Base-by-base conservation (phyloP, 2,329 filamentous ascomycete genomes). In the Harringtonia lauricola region DNA sequence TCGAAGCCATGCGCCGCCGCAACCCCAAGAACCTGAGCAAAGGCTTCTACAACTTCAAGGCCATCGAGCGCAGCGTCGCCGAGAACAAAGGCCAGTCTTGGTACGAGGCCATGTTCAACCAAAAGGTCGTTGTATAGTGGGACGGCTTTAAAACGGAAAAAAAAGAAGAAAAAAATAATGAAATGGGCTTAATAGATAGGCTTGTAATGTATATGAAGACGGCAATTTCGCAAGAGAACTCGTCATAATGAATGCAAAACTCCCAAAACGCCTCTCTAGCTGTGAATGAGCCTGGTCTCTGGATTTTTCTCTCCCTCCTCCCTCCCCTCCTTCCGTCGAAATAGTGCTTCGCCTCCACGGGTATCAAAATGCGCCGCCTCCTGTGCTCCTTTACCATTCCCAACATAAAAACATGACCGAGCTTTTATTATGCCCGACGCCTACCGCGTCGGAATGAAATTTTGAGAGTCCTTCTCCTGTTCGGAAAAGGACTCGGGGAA, bases 401-500 rank as follows among this genome's bases (percentile, higher is more conserved):
- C n/a, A n/a, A 29, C 28, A 29, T 13, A 29, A 29, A 8, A 29
- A 29, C 28, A 29, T 29, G 28, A 13, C 28, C 8, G 8, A 29
- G 28, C 28, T 13, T 29, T 8, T 13, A 13, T 29, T 29, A n/a
- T 31, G 5, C 13, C 8, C 30, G 8, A 8, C 30, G 7, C 12
- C 13, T 22, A 42, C 18, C 29, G 26, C 14, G 57, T 72, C 9
- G 70, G 70, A 28, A 86, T 76, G 44, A 86, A 84, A 31, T 74
- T 64, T 54, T 83, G 65, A 2, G 83, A 83, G 54, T 84, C 81
- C 42, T 76, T 65, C 59, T 82, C 67, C 56, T 87, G 83, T 59
- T 87, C 68, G 19, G 67, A 68, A 52, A 79, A 81, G 2, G 77
- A 78, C 60, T 88, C 71, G 0, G 79, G 80, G 55, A 89, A 89